Base-by-base conservation (phyloP, 2,329 filamentous ascomycete species). In the Calonectria pteridis region DNA sequence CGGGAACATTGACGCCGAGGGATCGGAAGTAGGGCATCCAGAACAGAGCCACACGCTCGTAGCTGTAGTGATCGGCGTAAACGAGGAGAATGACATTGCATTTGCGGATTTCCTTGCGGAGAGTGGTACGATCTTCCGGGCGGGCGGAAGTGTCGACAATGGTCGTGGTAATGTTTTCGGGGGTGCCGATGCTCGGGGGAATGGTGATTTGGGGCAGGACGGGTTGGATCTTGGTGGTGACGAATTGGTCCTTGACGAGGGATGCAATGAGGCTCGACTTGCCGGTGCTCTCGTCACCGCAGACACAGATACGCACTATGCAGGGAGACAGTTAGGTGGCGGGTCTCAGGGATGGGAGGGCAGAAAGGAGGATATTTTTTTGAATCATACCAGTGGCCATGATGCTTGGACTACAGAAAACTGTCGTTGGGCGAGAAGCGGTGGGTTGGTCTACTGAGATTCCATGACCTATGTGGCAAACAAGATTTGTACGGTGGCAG, bases 21-120 rank as follows among this genome's bases (percentile, higher is more conserved):
- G 96, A 98, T 74, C 97, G 94, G 82, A 99, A 98, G 85, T 98
- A 97, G 14, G 97, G 97, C 91, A 99, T 94, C 97, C 97, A 99
- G 85, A 98, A 99, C 58, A 99, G 89, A 4, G 96, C 97, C 4
- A 99, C 96, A 46, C 97, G 90, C 84, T 99, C 97, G 87, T 98
- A 99, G 89, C 96, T 98, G 88, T 99, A 99, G 86, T 98, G 96
- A 84, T 99, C 97, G 77, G 96, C 96, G 85, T 99, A 99, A 69
- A 99, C 96, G 53, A 99, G 91, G 23, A 98, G 89, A 77, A 99
- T 98, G 78, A 98, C 96, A 83, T 98, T 99, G 81, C 94, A 97
- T 84, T 98, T 98, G 77, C 97, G 93, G 75, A 99, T 96, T 86
- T 98, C 97, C 83, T 97, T 97, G 75, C 96, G 94, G 73, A 99